Base-by-base conservation (phyloP, 768 basidiomycete species). In the Suillus placidus region DNA sequence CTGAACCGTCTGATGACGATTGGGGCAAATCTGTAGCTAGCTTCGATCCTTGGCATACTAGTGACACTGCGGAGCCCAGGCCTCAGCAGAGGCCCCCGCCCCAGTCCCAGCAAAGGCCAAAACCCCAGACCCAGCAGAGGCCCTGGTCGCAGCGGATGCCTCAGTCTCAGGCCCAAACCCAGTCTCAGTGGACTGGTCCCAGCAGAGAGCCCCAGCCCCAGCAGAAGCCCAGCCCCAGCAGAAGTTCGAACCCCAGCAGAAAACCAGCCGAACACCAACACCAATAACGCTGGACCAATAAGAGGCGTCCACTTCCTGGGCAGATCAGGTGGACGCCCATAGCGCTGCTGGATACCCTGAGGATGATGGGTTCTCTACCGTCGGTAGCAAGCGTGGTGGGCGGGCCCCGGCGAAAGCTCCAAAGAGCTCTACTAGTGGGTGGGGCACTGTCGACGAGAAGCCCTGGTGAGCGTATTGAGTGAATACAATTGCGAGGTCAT, bases 241-340 rank as follows among this genome's bases (percentile, higher is more conserved):
- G 67, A 71, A 67, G 60, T 57, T 61, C 3, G 45, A 26, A 23
- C 14, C 45, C 10, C 58, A 45, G 38, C 58, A 60, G 49, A 61
- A 61, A 58, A 1, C 61, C 18, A 58, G n/a, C 5, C 20, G 10
- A 55, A 34, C 54, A 34, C 6, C 12, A 55, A 26, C 2, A 35
- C 13, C 52, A 66, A 69, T 20, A 55, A 55, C 54, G 16, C 52
- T 54, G 52, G 55, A 47, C 64, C 3, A 69, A 34, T 30, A 49
- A 6, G 0, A 51, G 20, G n/a, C 67, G 6, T 69, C 10, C 66
- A 71, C 66, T 12, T 71, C 13, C 64, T 74, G 76, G 74, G 75
- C 76, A 23, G 76, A 76, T 16, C 67, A 76, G 56, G 67, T 77
- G 30, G 75, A 76, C 0, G 67, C 62, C 10, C 70, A 38, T 67